A percentile compares a stretch with the other conserved stretches of the same genome.
These are phyloP conservation scores for Neurospora crassa DNA, from an alignment of 2,329 filamentous ascomycete genomes.

Conservation along the genomic window DNA sequence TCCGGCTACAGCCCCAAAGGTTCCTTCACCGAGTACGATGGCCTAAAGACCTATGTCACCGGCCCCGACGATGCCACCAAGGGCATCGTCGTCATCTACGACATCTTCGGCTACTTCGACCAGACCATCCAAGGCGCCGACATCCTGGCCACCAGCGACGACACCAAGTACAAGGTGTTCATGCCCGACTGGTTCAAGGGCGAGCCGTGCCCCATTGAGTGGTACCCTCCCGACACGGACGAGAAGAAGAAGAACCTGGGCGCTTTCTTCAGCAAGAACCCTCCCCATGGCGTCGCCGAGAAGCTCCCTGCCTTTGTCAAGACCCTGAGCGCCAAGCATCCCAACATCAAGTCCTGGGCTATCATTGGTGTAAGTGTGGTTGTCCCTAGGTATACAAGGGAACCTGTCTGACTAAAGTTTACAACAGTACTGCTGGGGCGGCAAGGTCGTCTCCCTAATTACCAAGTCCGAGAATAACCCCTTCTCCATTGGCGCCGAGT, in stretches of 20 bases:
- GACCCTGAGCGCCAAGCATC: slow-evolving; percentile 41
- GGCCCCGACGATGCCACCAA: slow-evolving; percentile 39
- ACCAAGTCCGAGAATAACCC: slow-evolving; percentile 35
- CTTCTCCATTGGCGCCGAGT: slow-evolving; percentile 44
- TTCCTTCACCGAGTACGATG: slow-evolving; percentile 33
- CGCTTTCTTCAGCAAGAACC: slow-evolving; percentile 46
- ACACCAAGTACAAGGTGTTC: slow-evolving; percentile 70
- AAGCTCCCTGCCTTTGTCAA: slow-evolving; percentile 46
- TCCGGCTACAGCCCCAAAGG: slow-evolving; percentile 35
- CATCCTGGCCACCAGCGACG: slow-evolving; percentile 46
- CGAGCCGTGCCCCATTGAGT: slow-evolving; percentile 47
- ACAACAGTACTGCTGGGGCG: slow-evolving; percentile 55
- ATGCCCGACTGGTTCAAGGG: slow-evolving; percentile 90
- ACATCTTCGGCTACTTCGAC: slow-evolving; percentile 62
- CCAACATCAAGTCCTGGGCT: slow-evolving; percentile 48
- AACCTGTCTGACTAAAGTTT: background rate
- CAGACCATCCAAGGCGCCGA: slow-evolving; percentile 64
- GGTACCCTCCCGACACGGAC: slow-evolving; percentile 54
- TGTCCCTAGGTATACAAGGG: no score
- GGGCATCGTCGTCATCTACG: slow-evolving; percentile 53
- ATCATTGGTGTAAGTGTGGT: slow-evolving; percentile 43
- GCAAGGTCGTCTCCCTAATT: slow-evolving; percentile 50
- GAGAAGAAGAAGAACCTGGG: slow-evolving; percentile 53
- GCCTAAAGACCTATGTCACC: slow-evolving; percentile 37
- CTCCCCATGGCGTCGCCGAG: slow-evolving; percentile 35